Percentiles rank a stretch among this genome's conserved stretches.
phyloP scores from a whole-genome alignment of 2,329 filamentous ascomycete species.

The Botrytis hyacinthi region DNA sequence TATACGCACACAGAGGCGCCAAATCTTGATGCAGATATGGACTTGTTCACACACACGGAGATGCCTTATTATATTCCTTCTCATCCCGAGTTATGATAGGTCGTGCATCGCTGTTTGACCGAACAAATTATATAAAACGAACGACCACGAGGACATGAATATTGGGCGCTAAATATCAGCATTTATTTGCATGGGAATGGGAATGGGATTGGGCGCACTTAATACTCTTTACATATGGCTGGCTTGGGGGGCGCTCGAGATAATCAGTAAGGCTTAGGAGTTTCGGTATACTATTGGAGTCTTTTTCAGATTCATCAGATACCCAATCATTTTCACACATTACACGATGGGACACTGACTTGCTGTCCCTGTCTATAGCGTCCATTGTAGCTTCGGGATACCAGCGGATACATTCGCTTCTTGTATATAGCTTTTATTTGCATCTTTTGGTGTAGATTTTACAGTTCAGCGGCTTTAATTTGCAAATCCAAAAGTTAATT shows the following conservation, averaged over 20 bases:
- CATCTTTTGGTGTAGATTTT: neutral
- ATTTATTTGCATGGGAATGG: neutral
- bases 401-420: neutral
- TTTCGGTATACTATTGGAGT: neutral
- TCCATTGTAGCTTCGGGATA: neutral
- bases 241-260: neutral
- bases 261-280: conserved; percentile 3
- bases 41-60: neutral
- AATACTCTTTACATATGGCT: conserved; percentile 1
- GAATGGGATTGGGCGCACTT: neutral
- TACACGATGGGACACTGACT: neutral
- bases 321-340: conserved; percentile 10
- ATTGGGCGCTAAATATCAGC: neutral
- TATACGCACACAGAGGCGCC: neutral
- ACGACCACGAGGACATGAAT: neutral
- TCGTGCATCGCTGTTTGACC: neutral
- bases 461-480: neutral
- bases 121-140: neutral
- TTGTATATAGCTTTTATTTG: conserved; percentile 3
- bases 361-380: neutral
- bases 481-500: neutral
- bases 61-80: neutral
- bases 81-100: neutral
- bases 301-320: conserved; percentile 3
- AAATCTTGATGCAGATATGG: neutral